phyloP scores from a whole-genome alignment of 2,329 filamentous ascomycete genomes.

The Chaetothyriales sp. region DNA sequence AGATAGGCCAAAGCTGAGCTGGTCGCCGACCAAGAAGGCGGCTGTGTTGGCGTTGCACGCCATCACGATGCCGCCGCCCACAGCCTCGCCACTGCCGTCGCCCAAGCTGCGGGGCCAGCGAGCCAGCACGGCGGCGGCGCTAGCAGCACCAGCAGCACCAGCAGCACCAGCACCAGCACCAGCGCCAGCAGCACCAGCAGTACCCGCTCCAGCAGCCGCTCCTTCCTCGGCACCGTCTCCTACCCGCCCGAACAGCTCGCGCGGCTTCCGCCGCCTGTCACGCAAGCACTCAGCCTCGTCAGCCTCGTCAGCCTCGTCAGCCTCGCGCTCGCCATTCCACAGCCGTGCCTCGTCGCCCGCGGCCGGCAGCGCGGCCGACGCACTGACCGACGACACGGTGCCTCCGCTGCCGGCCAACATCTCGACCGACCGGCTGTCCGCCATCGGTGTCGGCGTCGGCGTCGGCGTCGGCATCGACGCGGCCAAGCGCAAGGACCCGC shows the following conservation, averaged over 20 bases:
- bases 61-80: slow-evolving; percentile 5
- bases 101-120: background rate
- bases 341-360: slow-evolving; percentile 27
- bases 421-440: slow-evolving; percentile 25
- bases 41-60: slow-evolving; percentile 1
- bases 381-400: slow-evolving; percentile 24
- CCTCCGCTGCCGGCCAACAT: slow-evolving; percentile 32
- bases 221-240: slow-evolving; percentile 19
- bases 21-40: slow-evolving; percentile 10
- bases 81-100: slow-evolving; percentile 1
- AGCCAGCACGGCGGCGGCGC: background rate
- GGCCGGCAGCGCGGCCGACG: slow-evolving; percentile 29
- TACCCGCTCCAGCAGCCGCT: slow-evolving; percentile 1
- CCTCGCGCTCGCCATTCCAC: slow-evolving; percentile 19
- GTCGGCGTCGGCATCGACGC: slow-evolving; percentile 8
- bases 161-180: background rate
- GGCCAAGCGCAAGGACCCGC: slow-evolving; percentile 47
- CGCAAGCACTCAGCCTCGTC: background rate
- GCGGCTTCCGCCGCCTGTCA: background rate
- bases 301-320: slow-evolving; percentile 26
- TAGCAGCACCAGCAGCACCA: slow-evolving; percentile 4
- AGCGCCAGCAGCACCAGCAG: background rate
- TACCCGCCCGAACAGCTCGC: background rate
- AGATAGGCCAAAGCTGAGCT: slow-evolving; percentile 11
- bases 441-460: slow-evolving; percentile 3